Conservation (phyloP, 192 early-diverging fungal species). For the Funneliformis mosseae region DNA sequence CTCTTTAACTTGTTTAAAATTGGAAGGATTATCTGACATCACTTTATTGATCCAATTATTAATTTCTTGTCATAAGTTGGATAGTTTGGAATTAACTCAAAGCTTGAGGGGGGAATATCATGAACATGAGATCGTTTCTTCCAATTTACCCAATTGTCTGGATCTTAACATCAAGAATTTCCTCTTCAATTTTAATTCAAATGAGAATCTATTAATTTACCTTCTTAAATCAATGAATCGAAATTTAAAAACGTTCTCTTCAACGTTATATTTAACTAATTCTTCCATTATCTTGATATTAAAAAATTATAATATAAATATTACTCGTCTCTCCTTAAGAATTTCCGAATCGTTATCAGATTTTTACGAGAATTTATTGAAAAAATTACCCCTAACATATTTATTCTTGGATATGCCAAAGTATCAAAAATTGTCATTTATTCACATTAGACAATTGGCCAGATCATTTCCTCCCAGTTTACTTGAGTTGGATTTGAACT, state of each 20-base stretch:
- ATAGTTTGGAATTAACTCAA: not conserved
- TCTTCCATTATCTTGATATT: not conserved
- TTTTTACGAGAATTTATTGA: not conserved
- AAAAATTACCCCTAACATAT: not conserved
- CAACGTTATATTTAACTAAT: not conserved
- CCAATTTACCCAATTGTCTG: not conserved
- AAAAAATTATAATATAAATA: not conserved
- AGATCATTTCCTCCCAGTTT: not conserved
- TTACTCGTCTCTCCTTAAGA: not conserved
- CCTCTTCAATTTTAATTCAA: not conserved
- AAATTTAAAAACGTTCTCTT: not conserved
- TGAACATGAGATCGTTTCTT: not conserved
- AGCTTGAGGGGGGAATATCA: not conserved
- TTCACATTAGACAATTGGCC: not conserved
- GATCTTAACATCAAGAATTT: not conserved
- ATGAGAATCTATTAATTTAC: not conserved
- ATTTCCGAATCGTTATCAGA: not conserved
- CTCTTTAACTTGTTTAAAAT: not conserved
- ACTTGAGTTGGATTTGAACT: not conserved
- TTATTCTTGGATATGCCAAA: not conserved
- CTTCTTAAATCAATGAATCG: not conserved
- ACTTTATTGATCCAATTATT: not conserved
- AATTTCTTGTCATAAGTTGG: not conserved
- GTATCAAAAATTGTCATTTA: not conserved
- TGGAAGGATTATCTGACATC: not conserved